Base-by-base conservation (phyloP, 148 eudicot genomes). In the Gaultheria prostrata region DNA sequence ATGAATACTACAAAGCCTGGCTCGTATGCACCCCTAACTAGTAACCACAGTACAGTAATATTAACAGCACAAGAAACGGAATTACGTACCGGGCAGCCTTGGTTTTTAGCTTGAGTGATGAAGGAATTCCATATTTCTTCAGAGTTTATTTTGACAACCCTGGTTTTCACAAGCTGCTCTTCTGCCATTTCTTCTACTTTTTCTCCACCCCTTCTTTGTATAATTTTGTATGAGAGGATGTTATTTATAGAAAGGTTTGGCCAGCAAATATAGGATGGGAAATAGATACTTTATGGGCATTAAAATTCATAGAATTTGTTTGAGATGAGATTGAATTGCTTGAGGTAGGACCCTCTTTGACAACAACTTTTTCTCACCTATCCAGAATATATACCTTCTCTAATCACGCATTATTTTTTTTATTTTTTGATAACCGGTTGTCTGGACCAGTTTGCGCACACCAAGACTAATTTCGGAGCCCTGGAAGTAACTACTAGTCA, bases 51-150 rank as follows among this genome's bases (percentile, higher is more conserved):
- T 26, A 15, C 35, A 15, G 18, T 43, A 73, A 7, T 2, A 18
- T 2, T 2, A 53, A 53, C 8, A 35, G 17, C 18, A 39, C 0
- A 79, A 51, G 21, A 33, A 9, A 18, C 20, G 24, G 54, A 67
- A 10, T 45, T 77, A 84, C 20, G 82, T 80, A 88, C 90, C 8
- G 82, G 84, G 63, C 35, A 81, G 13, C 85, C 83, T 32, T 83
- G 83, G 28, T 73, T 74, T 46, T 45, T 86, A 14, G 85, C 80
- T 84, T 76, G 78, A 50, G 74, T 30, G 20, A 26, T 76, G 80
- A 86, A 46, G 32, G 57, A 67, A 17, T 88, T 86, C 90, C 90
- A 88, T 74, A 80, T 75, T 74, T 84, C 81, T 86, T 46, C 80
- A 3, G 88, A 82, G 51, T 84, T 56, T 46, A 88, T 67, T 33